Base-by-base conservation (phyloP, 306 rosid genomes). In the Mimosa pudica region DNA sequence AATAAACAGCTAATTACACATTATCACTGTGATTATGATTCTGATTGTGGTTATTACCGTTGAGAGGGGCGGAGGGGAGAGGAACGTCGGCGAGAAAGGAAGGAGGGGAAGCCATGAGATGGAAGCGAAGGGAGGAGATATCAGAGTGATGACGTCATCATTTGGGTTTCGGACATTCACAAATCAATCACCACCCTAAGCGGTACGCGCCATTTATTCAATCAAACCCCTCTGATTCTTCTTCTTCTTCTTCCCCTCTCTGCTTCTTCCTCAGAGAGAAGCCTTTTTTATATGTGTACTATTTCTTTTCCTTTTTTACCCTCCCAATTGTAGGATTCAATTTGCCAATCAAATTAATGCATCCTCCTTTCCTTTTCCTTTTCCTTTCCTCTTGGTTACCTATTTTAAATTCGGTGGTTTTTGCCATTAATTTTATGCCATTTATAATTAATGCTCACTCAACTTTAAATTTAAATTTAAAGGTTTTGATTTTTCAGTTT, bases 21-120 rank as follows among this genome's bases (percentile, higher is more conserved):
- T 64, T 66, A 85, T 51, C 68, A 24, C 30, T 24, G 30, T 24
- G 30, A 24, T 24, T 24, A 24, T 24, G 30, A 24, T 24, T 24
- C 30, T 24, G 30, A 24, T 24, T 24, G 30, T 24, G 30, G 1
- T 24, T 24, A 2, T 35, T 57, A 90, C 94, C 91, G 73, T 89
- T 57, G 55, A 76, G 60, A 24, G 71, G 46, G 18, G 35, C 86
- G 10, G 88, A 74, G 5, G 90, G 86, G 11, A 85, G 86, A 83
- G 88, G 94, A 83, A 85, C 33, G 67, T 70, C 55, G 14, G 91
- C 79, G 85, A 84, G 86, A 55, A 49, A 82, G 3, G 88, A 77
- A 78, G 85, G 71, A 75, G 83, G 44, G 51, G 89, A 83, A 6
- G 90, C 92, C 94, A 90, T 90, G 82, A 77, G 87, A 88, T 82